phyloP scores from a whole-genome alignment of 176 grass and related monocot genomes.

The Poa annua region DNA sequence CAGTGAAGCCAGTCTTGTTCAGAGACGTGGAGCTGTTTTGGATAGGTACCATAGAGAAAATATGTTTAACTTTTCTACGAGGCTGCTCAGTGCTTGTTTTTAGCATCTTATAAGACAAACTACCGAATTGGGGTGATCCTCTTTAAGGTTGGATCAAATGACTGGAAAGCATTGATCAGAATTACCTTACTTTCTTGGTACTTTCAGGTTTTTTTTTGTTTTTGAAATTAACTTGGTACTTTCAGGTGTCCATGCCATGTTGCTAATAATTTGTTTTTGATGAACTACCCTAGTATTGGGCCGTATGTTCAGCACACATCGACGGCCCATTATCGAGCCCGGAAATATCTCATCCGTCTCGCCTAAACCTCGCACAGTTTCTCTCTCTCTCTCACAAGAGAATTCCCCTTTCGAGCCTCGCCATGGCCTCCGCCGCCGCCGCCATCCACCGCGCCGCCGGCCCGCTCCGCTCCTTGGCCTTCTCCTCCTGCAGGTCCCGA shows the following conservation, averaged over 20 bases:
- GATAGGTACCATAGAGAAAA: no score
- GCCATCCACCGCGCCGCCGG: conserved; percentile 34
- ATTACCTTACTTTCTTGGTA: no score
- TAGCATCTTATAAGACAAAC: no score
- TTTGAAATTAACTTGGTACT: no score
- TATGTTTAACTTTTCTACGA: no score
- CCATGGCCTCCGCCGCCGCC: conserved; percentile 42
- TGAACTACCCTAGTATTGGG: neutral
- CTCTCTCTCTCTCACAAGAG: neutral
- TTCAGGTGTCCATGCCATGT: neutral
- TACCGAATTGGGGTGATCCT: no score
- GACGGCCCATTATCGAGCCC: neutral
- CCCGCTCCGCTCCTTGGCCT: conserved; percentile 36
- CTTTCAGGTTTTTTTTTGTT: no score
- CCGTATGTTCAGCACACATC: neutral
- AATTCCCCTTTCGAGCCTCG: neutral
- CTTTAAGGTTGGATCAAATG: no score
- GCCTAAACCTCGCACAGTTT: conserved; percentile 19
- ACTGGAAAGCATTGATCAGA: no score
- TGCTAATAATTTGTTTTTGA: neutral
- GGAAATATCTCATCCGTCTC: conserved; percentile 38
- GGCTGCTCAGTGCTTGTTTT: no score
- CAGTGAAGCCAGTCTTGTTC: no score
- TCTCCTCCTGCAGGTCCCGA: conserved; percentile 45
- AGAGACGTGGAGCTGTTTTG: no score